Base-by-base conservation (phyloP, 1,284 basidiomycete genomes). In the Stygiomarasmius scandens region DNA sequence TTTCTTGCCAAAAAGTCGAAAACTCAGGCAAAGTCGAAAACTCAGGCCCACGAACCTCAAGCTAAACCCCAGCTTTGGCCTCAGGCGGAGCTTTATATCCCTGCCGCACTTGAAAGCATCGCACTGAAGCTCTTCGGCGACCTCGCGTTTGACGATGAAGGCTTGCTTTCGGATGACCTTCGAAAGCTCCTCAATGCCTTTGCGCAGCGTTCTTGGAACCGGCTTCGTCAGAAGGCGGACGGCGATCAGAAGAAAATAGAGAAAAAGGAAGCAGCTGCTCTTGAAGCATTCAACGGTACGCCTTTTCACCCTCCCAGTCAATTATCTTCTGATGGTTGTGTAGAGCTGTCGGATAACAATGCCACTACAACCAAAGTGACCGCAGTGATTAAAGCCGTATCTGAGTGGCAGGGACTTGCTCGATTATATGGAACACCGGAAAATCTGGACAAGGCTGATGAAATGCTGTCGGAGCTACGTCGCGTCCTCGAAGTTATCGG, bases 41-140 rank as follows among this genome's bases (percentile, higher is more conserved):
- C n/a, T n/a, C n/a, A n/a, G n/a, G n/a, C n/a, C n/a, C n/a, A n/a
- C n/a, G n/a, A n/a, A n/a, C n/a, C n/a, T n/a, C n/a, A n/a, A n/a
- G n/a, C n/a, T n/a, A n/a, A n/a, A n/a, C 12, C 12, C 29, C 29
- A 32, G n/a, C n/a, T 32, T 5, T 66, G 64, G 59, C 70, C 69
- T 2, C 24, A 19, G 4, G 56, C 64, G 0, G 45, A 58, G 1
- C 16, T 47, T 8, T 71, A 67, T 45, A 43, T 68, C 11, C 58
- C 60, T 4, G 4, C 50, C 14, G 62, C 58, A 9, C 14, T 67
- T 3, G 68, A 70, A 25, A 14, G 45, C 20, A 49, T 71, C 19
- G 69, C 48, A 1, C n/a, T 54, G 3, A 38, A 32, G 9, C 58
- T 70, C 1, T 69, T 69, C 41, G 69, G 69, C 0, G 36, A 38